Conservation (phyloP, 1,284 basidiomycete species). For the Ustilago curta region DNA sequence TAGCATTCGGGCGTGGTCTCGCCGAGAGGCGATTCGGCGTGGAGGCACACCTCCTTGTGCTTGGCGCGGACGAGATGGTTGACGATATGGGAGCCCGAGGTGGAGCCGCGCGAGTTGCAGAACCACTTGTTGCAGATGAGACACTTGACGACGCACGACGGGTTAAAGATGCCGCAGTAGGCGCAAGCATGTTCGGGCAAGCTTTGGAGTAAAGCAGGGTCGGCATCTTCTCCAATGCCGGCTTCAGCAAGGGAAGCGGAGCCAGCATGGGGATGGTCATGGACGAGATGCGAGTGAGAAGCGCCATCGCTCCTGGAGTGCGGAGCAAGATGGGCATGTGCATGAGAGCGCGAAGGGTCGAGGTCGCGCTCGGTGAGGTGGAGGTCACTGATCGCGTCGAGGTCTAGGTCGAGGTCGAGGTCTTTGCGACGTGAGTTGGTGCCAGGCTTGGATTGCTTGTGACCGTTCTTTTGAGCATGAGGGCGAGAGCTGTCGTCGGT, state of each 20-base stretch:
- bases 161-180: slow-evolving; percentile 98
- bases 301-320: slow-evolving; percentile 1
- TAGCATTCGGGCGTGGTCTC: slow-evolving; percentile 96
- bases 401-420: slow-evolving; percentile 58
- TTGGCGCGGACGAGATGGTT: slow-evolving; percentile 98
- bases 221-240: slow-evolving; percentile 27
- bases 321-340: slow-evolving; percentile 10
- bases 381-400: slow-evolving; percentile 56
- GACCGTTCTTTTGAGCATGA: slow-evolving; percentile 10
- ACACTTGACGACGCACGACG: slow-evolving; percentile 96
- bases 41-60: slow-evolving; percentile 97
- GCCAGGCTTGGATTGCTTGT: slow-evolving; percentile 23
- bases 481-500: slow-evolving; percentile 17
- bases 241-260: slow-evolving; percentile 2
- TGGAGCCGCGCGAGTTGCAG: slow-evolving; percentile 98
- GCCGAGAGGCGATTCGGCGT: slow-evolving; percentile 92
- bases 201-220: slow-evolving; percentile 28
- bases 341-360: slow-evolving; percentile 27
- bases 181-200: slow-evolving; percentile 55
- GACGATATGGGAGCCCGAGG: slow-evolving; percentile 93
- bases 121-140: slow-evolving; percentile 94
- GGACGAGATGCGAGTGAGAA: slow-evolving; percentile 5
- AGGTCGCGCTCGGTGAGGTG: slow-evolving; percentile 47
- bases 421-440: slow-evolving; percentile 17
- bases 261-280: not conserved